phyloP scores from a whole-genome alignment of 805 yeast genomes.

The Candida fluviatilis region DNA sequence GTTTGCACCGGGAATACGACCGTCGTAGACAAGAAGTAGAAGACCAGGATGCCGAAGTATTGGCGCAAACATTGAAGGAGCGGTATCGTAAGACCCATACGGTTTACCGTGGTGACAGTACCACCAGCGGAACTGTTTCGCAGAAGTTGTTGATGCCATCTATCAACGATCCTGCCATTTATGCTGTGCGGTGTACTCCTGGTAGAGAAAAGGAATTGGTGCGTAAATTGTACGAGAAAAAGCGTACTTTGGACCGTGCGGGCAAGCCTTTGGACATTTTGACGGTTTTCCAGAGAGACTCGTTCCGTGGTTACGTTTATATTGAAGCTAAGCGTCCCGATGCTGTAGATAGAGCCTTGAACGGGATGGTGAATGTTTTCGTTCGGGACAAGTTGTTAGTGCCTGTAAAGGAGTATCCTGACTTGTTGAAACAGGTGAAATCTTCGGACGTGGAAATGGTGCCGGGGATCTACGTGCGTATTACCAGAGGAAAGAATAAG shows the following conservation, averaged over 20 bases:
- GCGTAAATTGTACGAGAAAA: slow-evolving; percentile 77
- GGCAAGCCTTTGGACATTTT: slow-evolving; percentile 77
- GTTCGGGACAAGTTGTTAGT: slow-evolving; percentile 71
- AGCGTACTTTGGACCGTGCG: slow-evolving; percentile 69
- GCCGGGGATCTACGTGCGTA: slow-evolving; percentile 90
- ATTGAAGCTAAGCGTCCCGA: slow-evolving; percentile 92
- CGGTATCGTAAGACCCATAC: slow-evolving; percentile 85
- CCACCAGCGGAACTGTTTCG: slow-evolving; percentile 61
- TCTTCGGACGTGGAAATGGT: slow-evolving; percentile 82
- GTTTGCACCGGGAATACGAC: slow-evolving; percentile 88
- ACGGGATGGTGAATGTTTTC: slow-evolving; percentile 86
- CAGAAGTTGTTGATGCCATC: slow-evolving; percentile 92
- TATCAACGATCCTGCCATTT: slow-evolving; percentile 92
- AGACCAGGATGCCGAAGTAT: slow-evolving; percentile 90
- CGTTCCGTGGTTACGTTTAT: slow-evolving; percentile 86
- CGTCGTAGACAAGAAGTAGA: slow-evolving; percentile 80
- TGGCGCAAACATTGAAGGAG: slow-evolving; percentile 89
- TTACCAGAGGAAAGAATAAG: slow-evolving; percentile 86
- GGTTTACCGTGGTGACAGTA: slow-evolving; percentile 81
- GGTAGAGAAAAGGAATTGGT: slow-evolving; percentile 93
- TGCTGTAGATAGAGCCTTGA: slow-evolving; percentile 83
- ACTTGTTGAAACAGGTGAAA: slow-evolving; percentile 82
- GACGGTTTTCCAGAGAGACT: slow-evolving; percentile 92
- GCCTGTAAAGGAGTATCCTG: slow-evolving; percentile 94
- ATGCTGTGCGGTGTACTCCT: slow-evolving; percentile 91